phyloP scores from a whole-genome alignment of 306 rosid species.

The Lotus japonicus region DNA sequence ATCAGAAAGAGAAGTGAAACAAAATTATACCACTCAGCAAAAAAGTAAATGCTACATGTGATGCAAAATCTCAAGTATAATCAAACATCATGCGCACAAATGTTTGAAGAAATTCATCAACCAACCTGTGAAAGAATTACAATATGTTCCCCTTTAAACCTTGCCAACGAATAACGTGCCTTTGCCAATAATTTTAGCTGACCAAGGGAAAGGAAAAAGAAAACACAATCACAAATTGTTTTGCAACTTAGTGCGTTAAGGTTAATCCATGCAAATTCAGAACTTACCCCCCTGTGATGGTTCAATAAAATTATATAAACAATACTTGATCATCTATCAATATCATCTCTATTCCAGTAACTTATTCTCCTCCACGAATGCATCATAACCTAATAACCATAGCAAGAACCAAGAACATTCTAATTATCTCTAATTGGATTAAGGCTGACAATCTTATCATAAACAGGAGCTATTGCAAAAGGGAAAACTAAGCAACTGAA shows the following conservation, averaged over 20 bases:
- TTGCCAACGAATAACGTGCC: constrained; percentile 85
- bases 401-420: no score
- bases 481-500: no score
- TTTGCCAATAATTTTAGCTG: constrained; percentile 81
- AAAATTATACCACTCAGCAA: not conserved
- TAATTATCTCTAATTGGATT: no score
- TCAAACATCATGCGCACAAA: constrained; percentile 9
- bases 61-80: not conserved
- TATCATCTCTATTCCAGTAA: no score
- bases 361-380: no score
- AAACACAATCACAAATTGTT: constrained; percentile 5
- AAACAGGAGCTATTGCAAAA: no score
- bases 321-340: no score
- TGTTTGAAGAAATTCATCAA: constrained; percentile 20
- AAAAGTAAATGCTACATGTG: not conserved
- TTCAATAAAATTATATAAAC: no score
- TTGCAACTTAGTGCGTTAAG: constrained; percentile 3
- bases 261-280: not conserved
- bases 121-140: constrained; percentile 91
- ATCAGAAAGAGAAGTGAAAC: not conserved
- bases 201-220: constrained; percentile 10
- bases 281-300: constrained; percentile 90
- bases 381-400: no score
- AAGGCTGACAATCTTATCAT: no score
- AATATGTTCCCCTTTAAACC: constrained; percentile 87